Base-by-base conservation (phyloP, 2,329 filamentous ascomycete species). In the Aureobasidium sp. region DNA sequence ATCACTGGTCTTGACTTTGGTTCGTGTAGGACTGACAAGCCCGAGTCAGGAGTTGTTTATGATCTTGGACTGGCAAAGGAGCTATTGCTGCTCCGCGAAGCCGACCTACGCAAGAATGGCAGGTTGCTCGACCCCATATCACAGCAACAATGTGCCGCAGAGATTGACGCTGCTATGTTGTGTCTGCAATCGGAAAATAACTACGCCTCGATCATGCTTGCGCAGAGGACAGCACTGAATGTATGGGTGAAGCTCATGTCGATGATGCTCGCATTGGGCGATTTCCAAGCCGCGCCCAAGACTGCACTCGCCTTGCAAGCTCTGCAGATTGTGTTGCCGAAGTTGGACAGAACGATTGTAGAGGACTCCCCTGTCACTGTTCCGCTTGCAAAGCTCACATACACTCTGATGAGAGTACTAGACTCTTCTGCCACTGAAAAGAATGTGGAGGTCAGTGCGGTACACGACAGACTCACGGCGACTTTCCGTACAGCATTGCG, bases 391-490 rank as follows among this genome's bases (percentile, higher is more conserved):
- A 85, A 85, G 66, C 79, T 96, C n/a, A 85, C 87, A 12, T 86
- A 87, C 69, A 81, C 87, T 22, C 77, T 94, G 1, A 79, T 92
- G 4, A 88, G 86, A 70, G 85, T 88, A 71, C 77, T 94, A 68
- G 83, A 60, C 49, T 62, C 67, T 19, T 91, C 72, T 78, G 87
- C 74, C 66, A 76, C 52, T 74, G 75, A 65, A 77, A 75, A 14
- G 72, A 90, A 91, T 71, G 45, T 47, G 12, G 57, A 60, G 8
- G 45, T 60, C 11, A 60, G 57, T 24, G 81, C 93, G 29, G 85
- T 94, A 37, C 89, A 91, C 70, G 93, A 97, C 72, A 90, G 94
- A 70, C 81, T 97, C 0, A 92, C 91, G 70, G 89, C 96, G 70
- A 82, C 97, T 4, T 97, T 99, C 79, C 89, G 96, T 65, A 84